Evolutionary conservation across 305 asterid species (phyloP).

Genomic region (Striga hermonthica): DNA sequence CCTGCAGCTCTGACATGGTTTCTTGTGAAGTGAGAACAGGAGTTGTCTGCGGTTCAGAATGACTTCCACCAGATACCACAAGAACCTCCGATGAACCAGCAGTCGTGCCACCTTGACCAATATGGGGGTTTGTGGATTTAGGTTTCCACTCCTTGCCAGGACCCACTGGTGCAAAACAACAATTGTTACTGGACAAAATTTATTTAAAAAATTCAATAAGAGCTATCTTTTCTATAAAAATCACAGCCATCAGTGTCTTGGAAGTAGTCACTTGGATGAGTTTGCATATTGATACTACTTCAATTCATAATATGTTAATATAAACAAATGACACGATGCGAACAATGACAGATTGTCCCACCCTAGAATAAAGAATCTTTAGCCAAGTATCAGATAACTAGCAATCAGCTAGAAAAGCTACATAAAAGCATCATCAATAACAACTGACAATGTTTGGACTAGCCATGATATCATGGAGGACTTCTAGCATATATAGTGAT

Average conservation of each 20-base stretch:
- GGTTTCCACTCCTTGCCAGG: constrained; percentile 91
- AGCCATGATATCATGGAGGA: neutral
- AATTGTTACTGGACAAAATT: constrained; percentile 18
- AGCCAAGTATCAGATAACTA: constrained; percentile 22
- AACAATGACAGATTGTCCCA: neutral
- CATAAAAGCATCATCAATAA: constrained; percentile 16
- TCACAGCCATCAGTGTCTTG: constrained; percentile 10
- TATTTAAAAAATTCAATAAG: constrained; percentile 12
- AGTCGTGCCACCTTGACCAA: constrained; percentile 40
- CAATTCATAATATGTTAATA: too few species aligned
- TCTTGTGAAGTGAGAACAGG: constrained; percentile 46
- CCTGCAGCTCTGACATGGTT: constrained; percentile 53
- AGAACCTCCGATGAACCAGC: constrained; percentile 51
- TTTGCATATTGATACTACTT: constrained; percentile 17
- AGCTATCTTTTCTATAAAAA: constrained; percentile 8
- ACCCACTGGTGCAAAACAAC: constrained; percentile 48
- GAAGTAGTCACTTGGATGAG: constrained; percentile 2
- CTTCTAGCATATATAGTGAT: too few species aligned
- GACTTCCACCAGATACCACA: constrained; percentile 43
- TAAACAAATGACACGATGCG: constrained; percentile 2
- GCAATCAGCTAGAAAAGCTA: constrained; percentile 26
- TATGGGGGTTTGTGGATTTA: constrained; percentile 55
- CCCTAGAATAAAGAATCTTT: constrained; percentile 2
- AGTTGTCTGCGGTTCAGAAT: constrained; percentile 38
- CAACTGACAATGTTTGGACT: neutral